Evolutionary conservation across 306 rosid genomes (phyloP).

Genomic region (Fragaria ananassa): DNA sequence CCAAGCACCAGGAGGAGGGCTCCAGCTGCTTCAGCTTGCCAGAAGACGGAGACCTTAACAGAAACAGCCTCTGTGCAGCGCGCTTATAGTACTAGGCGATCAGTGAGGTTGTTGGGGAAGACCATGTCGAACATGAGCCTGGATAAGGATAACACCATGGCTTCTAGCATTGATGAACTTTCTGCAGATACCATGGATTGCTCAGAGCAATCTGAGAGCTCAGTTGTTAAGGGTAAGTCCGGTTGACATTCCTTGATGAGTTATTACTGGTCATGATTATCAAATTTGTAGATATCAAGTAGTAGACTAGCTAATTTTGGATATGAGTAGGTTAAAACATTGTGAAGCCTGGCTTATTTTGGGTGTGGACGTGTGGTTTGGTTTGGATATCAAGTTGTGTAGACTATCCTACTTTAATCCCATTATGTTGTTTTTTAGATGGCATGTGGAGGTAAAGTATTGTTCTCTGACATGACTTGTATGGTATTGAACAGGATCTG

Average conservation of each 20-base stretch:
- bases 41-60: constrained; percentile 22
- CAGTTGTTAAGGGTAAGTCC: constrained; percentile 34
- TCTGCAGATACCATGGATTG: constrained; percentile 35
- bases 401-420: not conserved
- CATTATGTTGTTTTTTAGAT: not conserved
- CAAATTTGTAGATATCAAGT: not conserved
- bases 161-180: constrained; percentile 29
- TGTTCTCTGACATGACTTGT: not conserved
- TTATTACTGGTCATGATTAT: not conserved
- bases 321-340: not conserved
- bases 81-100: constrained; percentile 60
- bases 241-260: not conserved
- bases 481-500: constrained; percentile 30
- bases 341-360: not conserved
- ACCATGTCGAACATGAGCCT: constrained; percentile 49
- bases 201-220: constrained; percentile 22
- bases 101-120: constrained; percentile 61
- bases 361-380: not conserved
- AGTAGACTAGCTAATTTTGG: not conserved
- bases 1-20: constrained; percentile 37
- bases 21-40: constrained; percentile 28
- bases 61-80: constrained; percentile 31
- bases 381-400: not conserved
- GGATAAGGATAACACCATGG: constrained; percentile 29
- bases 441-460: not conserved